Conservation (phyloP, 495 filamentous ascomycete species). For the Barbatosphaeria neglecta region DNA sequence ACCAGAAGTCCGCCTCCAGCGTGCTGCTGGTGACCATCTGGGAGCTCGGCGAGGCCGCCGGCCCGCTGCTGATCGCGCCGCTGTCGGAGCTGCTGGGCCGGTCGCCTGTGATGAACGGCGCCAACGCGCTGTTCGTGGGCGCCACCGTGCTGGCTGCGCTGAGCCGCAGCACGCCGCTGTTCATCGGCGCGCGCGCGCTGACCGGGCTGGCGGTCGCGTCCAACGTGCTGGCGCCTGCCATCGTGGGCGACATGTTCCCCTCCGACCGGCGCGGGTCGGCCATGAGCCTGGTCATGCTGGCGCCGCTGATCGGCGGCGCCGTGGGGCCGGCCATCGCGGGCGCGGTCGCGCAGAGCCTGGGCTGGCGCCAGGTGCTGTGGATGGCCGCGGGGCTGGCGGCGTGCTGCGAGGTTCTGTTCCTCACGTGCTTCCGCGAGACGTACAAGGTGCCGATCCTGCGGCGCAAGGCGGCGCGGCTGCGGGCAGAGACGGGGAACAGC, state of each 20-base stretch:
- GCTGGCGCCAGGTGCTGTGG: constrained; percentile 48
- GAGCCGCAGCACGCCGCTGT: constrained; percentile 22
- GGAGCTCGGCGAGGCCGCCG: constrained; percentile 44
- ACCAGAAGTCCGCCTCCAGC: constrained; percentile 27
- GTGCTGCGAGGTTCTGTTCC: constrained; percentile 33
- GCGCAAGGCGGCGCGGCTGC: constrained; percentile 25
- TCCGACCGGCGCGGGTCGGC: constrained; percentile 38
- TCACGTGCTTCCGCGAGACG: constrained; percentile 37
- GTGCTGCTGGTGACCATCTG: constrained; percentile 49
- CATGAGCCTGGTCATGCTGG: constrained; percentile 36
- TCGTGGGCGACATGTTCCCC: constrained; percentile 47
- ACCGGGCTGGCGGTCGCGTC: constrained; percentile 40
- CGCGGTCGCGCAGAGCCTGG: constrained; percentile 44
- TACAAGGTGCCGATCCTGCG: constrained; percentile 38
- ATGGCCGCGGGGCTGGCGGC: constrained; percentile 37
- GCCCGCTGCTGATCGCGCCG: constrained; percentile 48
- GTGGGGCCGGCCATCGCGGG: constrained; percentile 51
- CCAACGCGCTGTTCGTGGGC: constrained; percentile 39
- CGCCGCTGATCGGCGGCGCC: constrained; percentile 37
- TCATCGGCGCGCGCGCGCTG: constrained; percentile 37
- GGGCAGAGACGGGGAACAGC: constrained; percentile 26
- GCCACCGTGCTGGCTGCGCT: constrained; percentile 32
- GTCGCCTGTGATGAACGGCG: constrained; percentile 38
- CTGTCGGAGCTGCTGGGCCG: constrained; percentile 46
- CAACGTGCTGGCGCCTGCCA: constrained; percentile 46